Base-by-base conservation (phyloP, 768 basidiomycete species). In the Flagelloscypha sp. region DNA sequence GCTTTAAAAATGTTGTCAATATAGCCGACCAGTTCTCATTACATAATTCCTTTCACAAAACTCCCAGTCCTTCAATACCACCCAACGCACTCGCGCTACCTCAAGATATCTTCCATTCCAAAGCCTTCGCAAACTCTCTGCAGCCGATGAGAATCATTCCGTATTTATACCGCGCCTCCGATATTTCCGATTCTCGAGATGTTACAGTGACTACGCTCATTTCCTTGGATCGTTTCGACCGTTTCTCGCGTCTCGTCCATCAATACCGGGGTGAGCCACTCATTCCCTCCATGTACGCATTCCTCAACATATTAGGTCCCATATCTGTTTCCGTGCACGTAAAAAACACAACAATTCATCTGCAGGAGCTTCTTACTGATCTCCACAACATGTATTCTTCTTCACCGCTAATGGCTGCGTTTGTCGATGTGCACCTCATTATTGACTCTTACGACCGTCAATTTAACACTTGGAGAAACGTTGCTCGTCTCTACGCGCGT, bases 381-480 rank as follows among this genome's bases (percentile, higher is more conserved):
- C 64, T 90, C 18, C 76, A 80, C 47, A 61, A 61, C 5, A 62
- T 90, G 27, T 83, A 89, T 58, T 63, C 65, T 4, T 74, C 80
- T 6, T 77, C 76, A 3, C 72, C 73, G 2, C 65, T 59, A 36
- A 82, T 90, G 72, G 59, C 72, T 29, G 61, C 56, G 18, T 77
- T 72, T 47, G 84, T 90, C 33, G 89, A 92, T 52, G 75, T 92
- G 9, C 89, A 93, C 50, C 75, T 93, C 33, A 80, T 92, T 20
- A 65, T 90, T 44, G 85, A 88, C 47, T 69, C 74, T 3, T 84
- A 82, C 44, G 79, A 81, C 41, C 74, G 87, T 5, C 84, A 89
- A 53, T 81, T 93, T 66, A 93, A 93, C 56, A 77, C 84, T 16
- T 92, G 87, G 84, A 71, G 89, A 22, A 92, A 92, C 53, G 72